Evolutionary conservation across 2,329 filamentous ascomycete species (phyloP).

Genomic region (Diaporthe helianthi): DNA sequence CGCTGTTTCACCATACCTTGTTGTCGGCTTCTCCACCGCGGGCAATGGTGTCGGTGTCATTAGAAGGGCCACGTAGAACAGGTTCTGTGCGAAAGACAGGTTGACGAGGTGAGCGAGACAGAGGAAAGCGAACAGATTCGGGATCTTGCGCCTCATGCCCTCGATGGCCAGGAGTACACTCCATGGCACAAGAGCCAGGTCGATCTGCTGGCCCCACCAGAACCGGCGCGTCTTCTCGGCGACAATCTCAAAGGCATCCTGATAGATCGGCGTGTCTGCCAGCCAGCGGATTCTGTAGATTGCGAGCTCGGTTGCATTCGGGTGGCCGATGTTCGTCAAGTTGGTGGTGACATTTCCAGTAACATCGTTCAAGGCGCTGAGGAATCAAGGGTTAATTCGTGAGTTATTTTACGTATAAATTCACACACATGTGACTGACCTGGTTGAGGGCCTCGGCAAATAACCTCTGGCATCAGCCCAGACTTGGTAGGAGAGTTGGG

Average conservation of each 20-base stretch:
- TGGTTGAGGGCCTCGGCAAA: slow-evolving; percentile 39
- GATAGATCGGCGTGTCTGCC: slow-evolving; percentile 58
- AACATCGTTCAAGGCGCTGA: slow-evolving; percentile 12
- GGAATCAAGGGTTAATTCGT: slow-evolving; percentile 8
- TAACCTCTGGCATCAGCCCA: slow-evolving; percentile 48
- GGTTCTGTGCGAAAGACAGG: slow-evolving; percentile 66
- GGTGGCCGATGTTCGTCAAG: not conserved
- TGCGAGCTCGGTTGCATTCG: slow-evolving; percentile 37
- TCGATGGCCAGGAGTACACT: slow-evolving; percentile 65
- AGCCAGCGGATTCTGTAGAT: slow-evolving; percentile 59
- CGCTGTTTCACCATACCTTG: slow-evolving; percentile 37
- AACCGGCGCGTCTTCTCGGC: slow-evolving; percentile 61
- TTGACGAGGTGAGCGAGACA: slow-evolving; percentile 65
- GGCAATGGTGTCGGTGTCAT: slow-evolving; percentile 59
- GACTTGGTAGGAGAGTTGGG: slow-evolving; percentile 46
- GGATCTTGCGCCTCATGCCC: slow-evolving; percentile 63
- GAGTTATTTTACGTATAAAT: not conserved
- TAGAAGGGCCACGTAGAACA: slow-evolving; percentile 67
- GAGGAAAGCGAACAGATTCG: slow-evolving; percentile 62
- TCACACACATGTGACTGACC: slow-evolving; percentile 36
- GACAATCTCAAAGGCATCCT: slow-evolving; percentile 61
- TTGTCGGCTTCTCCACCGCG: slow-evolving; percentile 40
- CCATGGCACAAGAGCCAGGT: slow-evolving; percentile 61
- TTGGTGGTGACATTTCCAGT: slow-evolving; percentile 9
- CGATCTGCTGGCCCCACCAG: slow-evolving; percentile 69